Conservation (phyloP, 371 early-diverging fungal species). For the Choanephora cucurbitarum region DNA sequence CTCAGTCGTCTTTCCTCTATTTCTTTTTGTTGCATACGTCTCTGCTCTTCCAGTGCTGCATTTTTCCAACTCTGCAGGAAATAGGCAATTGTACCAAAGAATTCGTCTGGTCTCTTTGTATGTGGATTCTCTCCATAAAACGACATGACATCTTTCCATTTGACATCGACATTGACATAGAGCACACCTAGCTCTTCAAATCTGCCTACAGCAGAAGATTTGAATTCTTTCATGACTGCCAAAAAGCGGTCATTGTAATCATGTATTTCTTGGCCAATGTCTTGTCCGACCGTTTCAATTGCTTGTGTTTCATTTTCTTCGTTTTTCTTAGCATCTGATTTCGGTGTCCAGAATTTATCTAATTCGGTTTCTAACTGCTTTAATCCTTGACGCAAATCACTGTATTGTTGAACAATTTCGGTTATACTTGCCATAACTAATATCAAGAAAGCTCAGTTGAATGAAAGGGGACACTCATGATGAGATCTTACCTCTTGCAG, state of each 20-base stretch:
- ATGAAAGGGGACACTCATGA: background rate
- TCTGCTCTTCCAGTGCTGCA: slow-evolving; percentile 33
- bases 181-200: slow-evolving; percentile 47
- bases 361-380: slow-evolving; percentile 24
- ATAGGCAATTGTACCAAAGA: slow-evolving; percentile 77
- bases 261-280: background rate
- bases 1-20: slow-evolving; percentile 30
- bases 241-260: slow-evolving; percentile 31
- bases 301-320: background rate
- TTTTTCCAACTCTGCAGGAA: slow-evolving; percentile 42
- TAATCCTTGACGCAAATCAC: slow-evolving; percentile 32
- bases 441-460: background rate
- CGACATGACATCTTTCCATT: slow-evolving; percentile 45
- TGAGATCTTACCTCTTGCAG: slow-evolving; percentile 37
- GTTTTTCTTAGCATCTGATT: background rate
- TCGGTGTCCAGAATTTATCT: slow-evolving; percentile 19
- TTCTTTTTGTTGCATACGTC: slow-evolving; percentile 30
- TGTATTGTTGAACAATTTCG: slow-evolving; percentile 35
- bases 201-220: slow-evolving; percentile 27
- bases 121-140: slow-evolving; percentile 82
- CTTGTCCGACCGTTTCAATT: too few species aligned
- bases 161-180: slow-evolving; percentile 47
- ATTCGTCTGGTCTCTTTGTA: slow-evolving; percentile 80
- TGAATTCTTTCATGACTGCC: slow-evolving; percentile 40
- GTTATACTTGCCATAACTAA: slow-evolving; percentile 33